A percentile compares a stretch with the other conserved stretches of the same genome.
Conservation (phyloP, 441 rosid species). For the Erysimum cheiri region DNA sequence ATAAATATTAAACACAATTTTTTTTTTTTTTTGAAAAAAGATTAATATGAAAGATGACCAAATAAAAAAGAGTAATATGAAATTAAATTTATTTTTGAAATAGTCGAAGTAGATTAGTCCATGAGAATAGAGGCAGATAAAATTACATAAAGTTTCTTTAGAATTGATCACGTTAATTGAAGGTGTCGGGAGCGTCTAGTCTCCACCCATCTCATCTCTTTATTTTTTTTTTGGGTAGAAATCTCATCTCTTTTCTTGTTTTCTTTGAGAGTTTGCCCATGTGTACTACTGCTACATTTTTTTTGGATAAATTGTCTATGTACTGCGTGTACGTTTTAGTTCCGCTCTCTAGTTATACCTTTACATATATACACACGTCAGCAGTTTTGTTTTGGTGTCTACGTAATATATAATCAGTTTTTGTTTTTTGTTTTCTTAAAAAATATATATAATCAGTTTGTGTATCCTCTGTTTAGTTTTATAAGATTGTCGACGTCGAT, state of each 20-base stretch:
- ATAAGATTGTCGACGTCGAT: slow-evolving; percentile 25
- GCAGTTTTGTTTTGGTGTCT: too few species aligned
- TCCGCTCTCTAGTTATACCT: not conserved
- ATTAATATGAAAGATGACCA: too few species aligned
- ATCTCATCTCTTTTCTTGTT: not conserved
- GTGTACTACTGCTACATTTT: not conserved
- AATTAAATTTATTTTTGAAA: too few species aligned
- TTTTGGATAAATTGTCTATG: not conserved
- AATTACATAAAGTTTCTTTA: not conserved
- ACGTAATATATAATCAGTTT: not conserved
- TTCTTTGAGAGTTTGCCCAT: not conserved
- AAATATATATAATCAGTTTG: too few species aligned
- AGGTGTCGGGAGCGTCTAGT: not conserved
- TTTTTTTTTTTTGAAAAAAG: too few species aligned
- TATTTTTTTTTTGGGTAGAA: not conserved
- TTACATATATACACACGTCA: not conserved
- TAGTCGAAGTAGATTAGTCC: not conserved
- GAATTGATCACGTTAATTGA: not conserved
- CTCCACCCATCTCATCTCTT: not conserved
- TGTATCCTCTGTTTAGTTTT: not conserved
- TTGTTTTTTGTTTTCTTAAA: too few species aligned
- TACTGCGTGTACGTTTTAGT: not conserved
- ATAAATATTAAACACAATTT: too few species aligned
- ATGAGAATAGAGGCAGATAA: not conserved
- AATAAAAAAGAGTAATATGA: too few species aligned